phyloP scores from a whole-genome alignment of 2,329 filamentous ascomycete genomes.

The Phyllosticta citrichinensis region DNA sequence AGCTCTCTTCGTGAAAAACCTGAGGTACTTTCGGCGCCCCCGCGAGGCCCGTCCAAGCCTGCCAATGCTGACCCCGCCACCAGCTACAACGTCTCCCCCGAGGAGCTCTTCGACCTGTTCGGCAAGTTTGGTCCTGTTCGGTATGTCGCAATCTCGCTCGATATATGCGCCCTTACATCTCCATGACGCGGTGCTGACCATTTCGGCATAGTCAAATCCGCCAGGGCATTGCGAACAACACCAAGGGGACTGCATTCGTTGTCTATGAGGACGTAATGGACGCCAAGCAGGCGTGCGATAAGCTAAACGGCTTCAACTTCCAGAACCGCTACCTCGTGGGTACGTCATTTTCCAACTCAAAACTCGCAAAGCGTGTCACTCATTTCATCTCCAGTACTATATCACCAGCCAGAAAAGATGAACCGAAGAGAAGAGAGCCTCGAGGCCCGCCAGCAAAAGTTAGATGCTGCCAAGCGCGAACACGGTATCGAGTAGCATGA shows the following conservation, averaged over 20 bases:
- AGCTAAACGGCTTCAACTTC: slow-evolving; percentile 99
- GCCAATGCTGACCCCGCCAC: slow-evolving; percentile 12
- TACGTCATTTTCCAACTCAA: slow-evolving; percentile 40
- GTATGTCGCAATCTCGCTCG: slow-evolving; percentile 43
- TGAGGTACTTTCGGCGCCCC: slow-evolving; percentile 52
- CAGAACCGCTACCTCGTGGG: slow-evolving; percentile 98
- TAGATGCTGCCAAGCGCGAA: slow-evolving; percentile 96
- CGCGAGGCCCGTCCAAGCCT: neutral
- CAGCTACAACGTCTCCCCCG: slow-evolving; percentile 97
- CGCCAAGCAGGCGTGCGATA: slow-evolving; percentile 97
- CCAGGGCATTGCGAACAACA: slow-evolving; percentile 92
- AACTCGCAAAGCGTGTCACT: neutral
- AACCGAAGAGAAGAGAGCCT: slow-evolving; percentile 45
- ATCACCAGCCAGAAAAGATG: slow-evolving; percentile 72
- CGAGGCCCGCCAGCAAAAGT: slow-evolving; percentile 85
- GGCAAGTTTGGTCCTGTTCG: slow-evolving; percentile 93
- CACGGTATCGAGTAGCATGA: slow-evolving; percentile 85
- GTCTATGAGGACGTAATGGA: slow-evolving; percentile 99
- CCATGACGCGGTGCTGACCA: neutral
- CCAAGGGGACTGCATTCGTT: slow-evolving; percentile 96
- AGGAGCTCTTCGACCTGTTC: slow-evolving; percentile 98
- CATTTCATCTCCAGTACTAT: slow-evolving; percentile 45
- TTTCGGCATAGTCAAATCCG: slow-evolving; percentile 70
- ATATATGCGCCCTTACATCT: slow-evolving; percentile 5
- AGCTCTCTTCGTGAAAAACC: slow-evolving; percentile 99